Base-by-base conservation (phyloP, 768 basidiomycete species). In the Rubroboletus satanas region DNA sequence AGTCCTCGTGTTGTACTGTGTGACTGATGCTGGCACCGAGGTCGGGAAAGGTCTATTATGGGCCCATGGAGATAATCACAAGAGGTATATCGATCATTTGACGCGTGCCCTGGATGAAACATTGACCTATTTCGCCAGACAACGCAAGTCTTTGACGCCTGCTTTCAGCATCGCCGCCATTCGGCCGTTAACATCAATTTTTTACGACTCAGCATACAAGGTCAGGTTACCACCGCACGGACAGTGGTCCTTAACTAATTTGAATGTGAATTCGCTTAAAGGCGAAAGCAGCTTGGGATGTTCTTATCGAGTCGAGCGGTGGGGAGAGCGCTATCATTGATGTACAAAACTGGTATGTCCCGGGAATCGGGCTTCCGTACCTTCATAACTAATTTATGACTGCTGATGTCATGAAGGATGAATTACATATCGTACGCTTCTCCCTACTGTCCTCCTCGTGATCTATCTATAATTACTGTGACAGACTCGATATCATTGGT, bases 41-140 rank as follows among this genome's bases (percentile, higher is more conserved):
- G 15, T 45, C 7, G 74, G 76, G 1, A 66, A 60, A 15, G 73
- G 73, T 4, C 39, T 77, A 2, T 7, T 64, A 5, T 60, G 55
- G 64, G 43, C 64, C 1, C 67, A 76, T 33, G 74, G 76, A 8
- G 79, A 81, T n/a, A 70, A 69, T 56, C 81, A 82, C 49, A 71
- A 65, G 43, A 71, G 79, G 79, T 77, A 46, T 11, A 21, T 48
- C 15, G 21, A 31, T 28, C 9, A 6, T 21, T 17, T 18, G 10
- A 10, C 1, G 4, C 2, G 17, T 37, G 31, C 8, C 9, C 0
- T 23, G 15, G 12, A 1, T 2, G 9, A 17, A 42, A 28, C 3
- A 10, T 45, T 45, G 18, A 36, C 18, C 10, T 58, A 10, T 14
- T 49, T 18, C 0, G 0, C 26, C 21, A 66, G 77, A 39, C 75